phyloP scores from a whole-genome alignment of 345 rosid genomes.

The Arabidopsis arenosa region DNA sequence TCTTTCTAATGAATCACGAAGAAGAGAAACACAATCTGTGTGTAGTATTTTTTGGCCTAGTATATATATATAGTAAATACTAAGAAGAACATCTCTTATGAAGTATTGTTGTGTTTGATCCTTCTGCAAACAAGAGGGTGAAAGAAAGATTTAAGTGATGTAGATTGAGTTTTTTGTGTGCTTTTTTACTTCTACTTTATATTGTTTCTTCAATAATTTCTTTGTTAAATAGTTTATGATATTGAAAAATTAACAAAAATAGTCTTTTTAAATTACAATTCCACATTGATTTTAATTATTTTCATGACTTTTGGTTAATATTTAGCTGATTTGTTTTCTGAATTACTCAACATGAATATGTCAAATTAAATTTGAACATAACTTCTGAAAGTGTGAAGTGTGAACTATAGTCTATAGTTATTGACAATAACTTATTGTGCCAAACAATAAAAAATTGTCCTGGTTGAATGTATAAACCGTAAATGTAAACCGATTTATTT shows the following conservation, averaged over 20 bases:
- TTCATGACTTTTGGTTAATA: too few relatives aligned
- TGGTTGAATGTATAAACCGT: neutral
- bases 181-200: neutral
- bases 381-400: too few relatives aligned
- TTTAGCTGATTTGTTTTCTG: too few relatives aligned
- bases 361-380: too few relatives aligned
- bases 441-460: too few relatives aligned
- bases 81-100: slow-evolving; percentile 18
- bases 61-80: slow-evolving; percentile 25
- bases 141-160: slow-evolving; percentile 11
- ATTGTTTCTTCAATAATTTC: neutral
- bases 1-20: slow-evolving; percentile 20
- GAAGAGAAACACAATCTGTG: slow-evolving; percentile 11
- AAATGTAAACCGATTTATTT: neutral
- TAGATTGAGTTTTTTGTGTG: slow-evolving; percentile 11
- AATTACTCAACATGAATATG: too few relatives aligned
- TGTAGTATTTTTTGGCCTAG: slow-evolving; percentile 31
- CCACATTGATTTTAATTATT: too few relatives aligned
- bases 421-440: too few relatives aligned
- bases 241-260: too few relatives aligned
- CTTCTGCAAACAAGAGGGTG: neutral
- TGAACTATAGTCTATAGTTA: too few relatives aligned
- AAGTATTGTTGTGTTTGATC: slow-evolving; percentile 1
- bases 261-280: too few relatives aligned
- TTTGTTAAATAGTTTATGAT: neutral